Percentiles rank a stretch among this genome's conserved stretches.
phyloP scores from a whole-genome alignment of 495 filamentous ascomycete genomes.

The Penicillium herquei region DNA sequence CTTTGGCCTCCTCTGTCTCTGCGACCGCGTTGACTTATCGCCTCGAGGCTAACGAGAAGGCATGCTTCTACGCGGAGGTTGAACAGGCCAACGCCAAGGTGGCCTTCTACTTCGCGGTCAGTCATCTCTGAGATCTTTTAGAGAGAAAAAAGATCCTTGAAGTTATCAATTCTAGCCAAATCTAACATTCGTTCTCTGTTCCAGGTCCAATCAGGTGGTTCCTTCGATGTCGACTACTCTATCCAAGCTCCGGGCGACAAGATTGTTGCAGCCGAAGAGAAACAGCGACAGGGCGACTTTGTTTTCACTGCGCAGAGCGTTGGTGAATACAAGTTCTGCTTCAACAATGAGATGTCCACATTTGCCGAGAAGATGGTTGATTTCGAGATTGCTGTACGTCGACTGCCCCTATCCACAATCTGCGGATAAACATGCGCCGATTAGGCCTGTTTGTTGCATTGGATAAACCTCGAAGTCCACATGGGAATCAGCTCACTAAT shows the following conservation, averaged over 20 bases:
- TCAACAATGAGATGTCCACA: constrained; percentile 97
- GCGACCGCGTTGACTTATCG: constrained; percentile 96
- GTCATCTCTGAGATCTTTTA: constrained; percentile 25
- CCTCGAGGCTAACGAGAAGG: constrained; percentile 83
- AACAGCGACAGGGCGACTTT: constrained; percentile 96
- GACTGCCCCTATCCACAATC: background rate
- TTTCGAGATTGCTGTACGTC: constrained; percentile 91
- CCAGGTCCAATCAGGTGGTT: constrained; percentile 93
- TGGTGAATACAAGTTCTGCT: constrained; percentile 98
- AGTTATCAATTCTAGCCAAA: no score
- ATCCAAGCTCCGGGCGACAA: constrained; percentile 82
- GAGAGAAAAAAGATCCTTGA: background rate
- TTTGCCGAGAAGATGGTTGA: constrained; percentile 98
- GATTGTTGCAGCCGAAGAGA: constrained; percentile 79
- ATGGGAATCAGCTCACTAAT: constrained; percentile 9
- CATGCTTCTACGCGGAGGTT: constrained; percentile 87
- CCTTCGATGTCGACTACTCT: constrained; percentile 92
- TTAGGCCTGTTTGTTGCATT: no score
- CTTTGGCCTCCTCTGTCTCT: constrained; percentile 54
- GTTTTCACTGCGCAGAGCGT: constrained; percentile 92
- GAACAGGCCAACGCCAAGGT: constrained; percentile 74
- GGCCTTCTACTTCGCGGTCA: constrained; percentile 97
- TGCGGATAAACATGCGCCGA: no score
- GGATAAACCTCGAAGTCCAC: background rate
- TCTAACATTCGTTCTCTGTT: background rate